phyloP scores from a whole-genome alignment of 371 early-diverging fungal species.

The Zychaea mexicana region DNA sequence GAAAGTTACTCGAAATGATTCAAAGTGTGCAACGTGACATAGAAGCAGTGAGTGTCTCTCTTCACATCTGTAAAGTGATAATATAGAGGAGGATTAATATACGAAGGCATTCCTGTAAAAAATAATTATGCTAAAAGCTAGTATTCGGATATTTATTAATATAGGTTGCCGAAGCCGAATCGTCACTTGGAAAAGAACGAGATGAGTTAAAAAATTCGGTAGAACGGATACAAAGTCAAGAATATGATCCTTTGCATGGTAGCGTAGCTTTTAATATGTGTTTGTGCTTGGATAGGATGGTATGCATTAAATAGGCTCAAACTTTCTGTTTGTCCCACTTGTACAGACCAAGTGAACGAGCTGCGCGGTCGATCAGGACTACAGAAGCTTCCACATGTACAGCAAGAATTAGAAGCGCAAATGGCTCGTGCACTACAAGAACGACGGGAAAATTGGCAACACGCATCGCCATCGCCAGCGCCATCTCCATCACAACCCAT shows the following conservation, averaged over 20 bases:
- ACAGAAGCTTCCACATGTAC: constrained; percentile 40
- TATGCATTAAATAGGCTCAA: too few species aligned
- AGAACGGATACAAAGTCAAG: constrained; percentile 22
- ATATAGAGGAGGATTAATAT: neutral
- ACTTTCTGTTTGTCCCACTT: too few species aligned
- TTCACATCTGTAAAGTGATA: neutral
- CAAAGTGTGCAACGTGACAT: constrained; percentile 46
- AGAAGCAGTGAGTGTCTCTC: constrained; percentile 27
- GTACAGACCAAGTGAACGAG: constrained; percentile 43
- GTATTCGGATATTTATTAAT: neutral
- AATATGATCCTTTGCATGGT: constrained; percentile 54
- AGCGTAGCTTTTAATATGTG: neutral
- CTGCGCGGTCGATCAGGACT: constrained; percentile 34
- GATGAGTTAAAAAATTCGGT: constrained; percentile 35
- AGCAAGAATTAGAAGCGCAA: constrained; percentile 47
- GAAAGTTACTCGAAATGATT: constrained; percentile 41
- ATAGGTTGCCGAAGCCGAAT: constrained; percentile 35
- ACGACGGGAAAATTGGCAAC: constrained; percentile 47
- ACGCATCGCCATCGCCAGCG: constrained; percentile 10
- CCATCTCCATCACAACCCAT: neutral
- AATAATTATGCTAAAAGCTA: too few species aligned
- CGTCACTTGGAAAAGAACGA: constrained; percentile 32
- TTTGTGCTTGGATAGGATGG: too few species aligned
- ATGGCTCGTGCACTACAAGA: constrained; percentile 45
- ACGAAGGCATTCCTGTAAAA: neutral